Conservation (phyloP, 2,329 filamentous ascomycete genomes). For the Karstenula rhodostoma region DNA sequence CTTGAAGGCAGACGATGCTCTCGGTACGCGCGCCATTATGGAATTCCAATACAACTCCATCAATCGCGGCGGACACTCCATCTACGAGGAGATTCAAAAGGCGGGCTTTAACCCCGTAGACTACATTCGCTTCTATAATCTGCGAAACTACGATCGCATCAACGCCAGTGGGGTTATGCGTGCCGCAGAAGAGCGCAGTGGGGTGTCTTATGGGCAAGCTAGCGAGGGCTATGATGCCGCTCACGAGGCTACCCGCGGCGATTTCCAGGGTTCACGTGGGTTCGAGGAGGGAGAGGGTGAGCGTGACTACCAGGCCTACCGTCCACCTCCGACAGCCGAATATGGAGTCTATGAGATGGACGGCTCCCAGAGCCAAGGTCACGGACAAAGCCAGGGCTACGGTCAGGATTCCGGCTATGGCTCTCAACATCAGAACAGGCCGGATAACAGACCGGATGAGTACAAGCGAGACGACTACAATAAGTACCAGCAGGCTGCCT, state of each 20-base stretch:
- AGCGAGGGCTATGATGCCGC: conserved; percentile 69
- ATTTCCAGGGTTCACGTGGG: conserved; percentile 39
- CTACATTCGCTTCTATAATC: conserved; percentile 86
- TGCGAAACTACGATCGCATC: conserved; percentile 84
- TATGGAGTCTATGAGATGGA: conserved; percentile 50
- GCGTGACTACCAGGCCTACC: conserved; percentile 43
- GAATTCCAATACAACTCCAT: conserved; percentile 86
- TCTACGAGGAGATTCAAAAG: conserved; percentile 73
- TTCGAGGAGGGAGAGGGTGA: conserved; percentile 9
- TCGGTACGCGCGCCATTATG: conserved; percentile 86
- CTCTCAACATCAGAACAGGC: conserved; percentile 33
- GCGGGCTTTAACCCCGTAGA: conserved; percentile 73
- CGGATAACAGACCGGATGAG: conserved; percentile 28
- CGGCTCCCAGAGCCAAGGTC: conserved; percentile 27
- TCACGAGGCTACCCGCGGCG: conserved; percentile 49
- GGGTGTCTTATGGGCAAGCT: conserved; percentile 73
- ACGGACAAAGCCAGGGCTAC: conserved; percentile 21
- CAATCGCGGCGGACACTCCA: conserved; percentile 77
- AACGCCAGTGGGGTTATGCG: conserved; percentile 71
- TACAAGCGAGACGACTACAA: conserved; percentile 59
- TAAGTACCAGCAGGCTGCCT: conserved; percentile 76
- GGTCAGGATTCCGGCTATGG: conserved; percentile 26
- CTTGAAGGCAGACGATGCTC: conserved; percentile 73
- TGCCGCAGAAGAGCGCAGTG: conserved; percentile 67
- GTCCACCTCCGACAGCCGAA: conserved; percentile 43